A percentile compares a stretch with the other conserved stretches of the same genome.
Conservation (phyloP, 257 asterid genomes). For the Mitragyna speciosa region DNA sequence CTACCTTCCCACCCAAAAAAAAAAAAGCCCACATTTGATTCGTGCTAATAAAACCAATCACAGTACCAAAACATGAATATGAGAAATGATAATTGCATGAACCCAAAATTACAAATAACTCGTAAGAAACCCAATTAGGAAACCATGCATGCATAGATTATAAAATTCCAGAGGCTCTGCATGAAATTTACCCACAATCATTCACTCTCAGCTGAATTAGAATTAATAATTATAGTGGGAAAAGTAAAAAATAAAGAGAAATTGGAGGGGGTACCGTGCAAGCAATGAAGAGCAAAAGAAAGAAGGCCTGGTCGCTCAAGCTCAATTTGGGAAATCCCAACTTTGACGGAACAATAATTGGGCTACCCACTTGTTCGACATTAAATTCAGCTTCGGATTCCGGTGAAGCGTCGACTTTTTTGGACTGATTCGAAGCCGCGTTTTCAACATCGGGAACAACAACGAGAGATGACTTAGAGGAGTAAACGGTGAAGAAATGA, state of each 20-base stretch:
- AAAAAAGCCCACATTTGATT: no score
- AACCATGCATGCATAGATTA: background rate
- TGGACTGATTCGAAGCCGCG: slow-evolving; percentile 22
- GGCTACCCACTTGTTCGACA: slow-evolving; percentile 56
- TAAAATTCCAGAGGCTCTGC: background rate
- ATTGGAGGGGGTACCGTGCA: slow-evolving; percentile 54
- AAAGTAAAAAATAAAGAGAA: background rate
- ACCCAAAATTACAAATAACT: background rate
- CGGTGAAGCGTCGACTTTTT: slow-evolving; percentile 22
- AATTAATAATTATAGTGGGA: background rate
- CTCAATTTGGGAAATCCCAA: slow-evolving; percentile 48
- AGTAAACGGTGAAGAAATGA: slow-evolving; percentile 4
- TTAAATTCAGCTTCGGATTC: slow-evolving; percentile 35
- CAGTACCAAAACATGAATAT: no score
- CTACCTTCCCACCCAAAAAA: no score
- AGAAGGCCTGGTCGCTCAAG: slow-evolving; percentile 62
- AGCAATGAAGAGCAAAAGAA: slow-evolving; percentile 65
- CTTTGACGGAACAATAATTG: slow-evolving; percentile 32
- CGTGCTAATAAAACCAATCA: no score
- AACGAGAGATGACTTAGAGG: slow-evolving; percentile 4
- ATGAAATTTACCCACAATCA: no score
- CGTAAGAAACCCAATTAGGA: background rate
- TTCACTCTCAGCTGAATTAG: background rate
- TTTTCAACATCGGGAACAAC: slow-evolving; percentile 20
- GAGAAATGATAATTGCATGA: no score